Percentiles rank a stretch among this genome's conserved stretches.
Conservation (phyloP, 352 stramenopile genomes). For the Globisporangium megalacanthum region DNA sequence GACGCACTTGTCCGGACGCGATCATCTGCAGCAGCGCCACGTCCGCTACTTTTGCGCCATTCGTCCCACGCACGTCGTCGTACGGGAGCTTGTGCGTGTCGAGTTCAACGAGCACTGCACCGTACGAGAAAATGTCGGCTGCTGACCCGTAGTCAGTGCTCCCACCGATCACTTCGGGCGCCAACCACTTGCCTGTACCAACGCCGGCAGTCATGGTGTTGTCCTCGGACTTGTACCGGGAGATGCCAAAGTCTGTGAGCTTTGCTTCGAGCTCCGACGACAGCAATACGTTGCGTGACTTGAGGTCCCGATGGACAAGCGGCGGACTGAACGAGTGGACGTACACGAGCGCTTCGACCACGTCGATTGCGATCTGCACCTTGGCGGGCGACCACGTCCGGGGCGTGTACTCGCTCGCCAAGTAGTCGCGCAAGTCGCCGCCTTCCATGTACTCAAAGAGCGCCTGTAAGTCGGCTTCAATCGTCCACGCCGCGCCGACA, state of each 20-base stretch:
- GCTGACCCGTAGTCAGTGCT: slow-evolving; percentile 1
- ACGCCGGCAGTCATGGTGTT: slow-evolving; percentile 39
- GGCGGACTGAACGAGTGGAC: slow-evolving; percentile 18
- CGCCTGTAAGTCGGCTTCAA: slow-evolving; percentile 8
- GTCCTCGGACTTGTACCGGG: slow-evolving; percentile 31
- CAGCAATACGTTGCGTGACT: slow-evolving; percentile 25
- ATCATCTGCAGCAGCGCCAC: slow-evolving; percentile 3
- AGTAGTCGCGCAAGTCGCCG: slow-evolving; percentile 23
- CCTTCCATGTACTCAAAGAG: slow-evolving; percentile 13
- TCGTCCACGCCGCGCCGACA: slow-evolving; percentile 12
- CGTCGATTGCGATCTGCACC: slow-evolving; percentile 14
- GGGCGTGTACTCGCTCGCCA: slow-evolving; percentile 10
- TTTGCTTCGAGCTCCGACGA: slow-evolving; percentile 32
- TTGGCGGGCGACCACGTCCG: neutral
- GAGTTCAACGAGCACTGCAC: neutral
- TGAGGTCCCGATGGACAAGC: slow-evolving; percentile 15
- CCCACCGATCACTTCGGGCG: slow-evolving; percentile 3
- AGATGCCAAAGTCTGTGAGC: slow-evolving; percentile 55
- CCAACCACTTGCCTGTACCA: neutral
- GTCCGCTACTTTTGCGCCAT: slow-evolving; percentile 17
- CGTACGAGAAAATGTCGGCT: slow-evolving; percentile 8
- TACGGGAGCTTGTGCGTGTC: slow-evolving; percentile 4
- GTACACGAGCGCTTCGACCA: slow-evolving; percentile 14
- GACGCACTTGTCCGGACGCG: slow-evolving; percentile 21
- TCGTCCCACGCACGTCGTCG: slow-evolving; percentile 1